Evolutionary conservation across 2,329 filamentous ascomycete species (phyloP).

Genomic region (Hymenoscyphus fraxineus): DNA sequence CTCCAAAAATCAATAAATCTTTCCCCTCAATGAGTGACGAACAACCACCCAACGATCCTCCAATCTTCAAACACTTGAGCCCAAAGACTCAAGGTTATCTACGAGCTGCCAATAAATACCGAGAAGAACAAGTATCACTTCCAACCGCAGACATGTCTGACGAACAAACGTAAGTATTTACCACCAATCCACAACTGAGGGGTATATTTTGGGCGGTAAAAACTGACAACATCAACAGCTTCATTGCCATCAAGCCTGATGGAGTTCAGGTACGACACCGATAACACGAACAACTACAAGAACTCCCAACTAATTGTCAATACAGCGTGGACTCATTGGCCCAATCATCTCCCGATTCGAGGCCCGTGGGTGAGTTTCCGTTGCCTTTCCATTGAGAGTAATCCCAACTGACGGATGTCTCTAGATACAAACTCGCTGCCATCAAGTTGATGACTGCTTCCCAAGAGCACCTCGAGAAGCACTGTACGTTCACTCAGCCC

Average conservation of each 20-base stretch:
- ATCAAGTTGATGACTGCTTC: constrained; percentile 89
- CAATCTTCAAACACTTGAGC: constrained; percentile 44
- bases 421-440: constrained; percentile 93
- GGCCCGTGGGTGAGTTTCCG: constrained; percentile 71
- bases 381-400: background rate
- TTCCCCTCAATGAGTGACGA: constrained; percentile 21
- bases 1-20: constrained; percentile 19
- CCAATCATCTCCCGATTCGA: constrained; percentile 98
- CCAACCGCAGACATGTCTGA: constrained; percentile 60
- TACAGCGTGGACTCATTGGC: constrained; percentile 90
- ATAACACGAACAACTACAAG: background rate
- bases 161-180: constrained; percentile 72
- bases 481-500: constrained; percentile 60
- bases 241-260: constrained; percentile 99
- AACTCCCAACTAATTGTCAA: constrained; percentile 18
- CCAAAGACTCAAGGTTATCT: constrained; percentile 45
- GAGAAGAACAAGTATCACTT: constrained; percentile 33
- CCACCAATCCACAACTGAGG: background rate
- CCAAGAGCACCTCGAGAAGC: constrained; percentile 96
- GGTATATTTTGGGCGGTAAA: constrained; percentile 27
- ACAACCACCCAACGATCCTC: constrained; percentile 36
- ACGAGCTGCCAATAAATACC: constrained; percentile 34
- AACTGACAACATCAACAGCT: constrained; percentile 54
- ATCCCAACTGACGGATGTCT: constrained; percentile 13
- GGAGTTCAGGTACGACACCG: constrained; percentile 84